Evolutionary conservation across 1,139 yeast species (phyloP).

Genomic region (Nematodospora anomalae): DNA sequence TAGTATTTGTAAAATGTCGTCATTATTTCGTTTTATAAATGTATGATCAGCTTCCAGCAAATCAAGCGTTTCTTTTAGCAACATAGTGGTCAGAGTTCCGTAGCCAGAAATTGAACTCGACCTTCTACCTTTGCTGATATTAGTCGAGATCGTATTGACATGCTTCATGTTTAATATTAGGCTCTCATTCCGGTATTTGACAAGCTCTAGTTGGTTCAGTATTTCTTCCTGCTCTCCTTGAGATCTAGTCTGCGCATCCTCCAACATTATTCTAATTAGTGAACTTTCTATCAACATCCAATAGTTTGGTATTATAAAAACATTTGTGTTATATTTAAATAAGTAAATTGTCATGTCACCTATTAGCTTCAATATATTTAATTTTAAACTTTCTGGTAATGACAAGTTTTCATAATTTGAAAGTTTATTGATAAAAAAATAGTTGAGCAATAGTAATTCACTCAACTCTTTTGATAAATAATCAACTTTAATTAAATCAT

Average conservation of each 20-base stretch:
- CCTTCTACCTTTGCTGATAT: background rate
- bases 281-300: slow-evolving; percentile 64
- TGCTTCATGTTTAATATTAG: slow-evolving; percentile 51
- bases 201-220: slow-evolving; percentile 54
- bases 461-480: slow-evolving; percentile 60
- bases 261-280: slow-evolving; percentile 38
- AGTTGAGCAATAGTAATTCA: slow-evolving; percentile 50
- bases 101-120: slow-evolving; percentile 3
- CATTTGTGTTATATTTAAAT: slow-evolving; percentile 62
- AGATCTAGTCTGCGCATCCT: slow-evolving; percentile 32
- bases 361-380: slow-evolving; percentile 25
- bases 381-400: slow-evolving; percentile 20
- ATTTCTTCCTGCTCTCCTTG: slow-evolving; percentile 33
- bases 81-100: background rate
- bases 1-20: slow-evolving; percentile 35
- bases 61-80: background rate
- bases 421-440: slow-evolving; percentile 30
- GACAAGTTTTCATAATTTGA: slow-evolving; percentile 2
- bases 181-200: slow-evolving; percentile 73
- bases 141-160: background rate
- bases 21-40: slow-evolving; percentile 29
- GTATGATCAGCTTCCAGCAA: slow-evolving; percentile 13
- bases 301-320: slow-evolving; percentile 72
- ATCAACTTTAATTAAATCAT: slow-evolving; percentile 54
- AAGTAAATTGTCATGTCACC: slow-evolving; percentile 43